A percentile compares a stretch with the other conserved stretches of the same genome.
These are phyloP conservation scores for Tolypocladium ophioglossoides DNA, from an alignment of 2,329 filamentous ascomycete genomes.

Conservation along the genomic window DNA sequence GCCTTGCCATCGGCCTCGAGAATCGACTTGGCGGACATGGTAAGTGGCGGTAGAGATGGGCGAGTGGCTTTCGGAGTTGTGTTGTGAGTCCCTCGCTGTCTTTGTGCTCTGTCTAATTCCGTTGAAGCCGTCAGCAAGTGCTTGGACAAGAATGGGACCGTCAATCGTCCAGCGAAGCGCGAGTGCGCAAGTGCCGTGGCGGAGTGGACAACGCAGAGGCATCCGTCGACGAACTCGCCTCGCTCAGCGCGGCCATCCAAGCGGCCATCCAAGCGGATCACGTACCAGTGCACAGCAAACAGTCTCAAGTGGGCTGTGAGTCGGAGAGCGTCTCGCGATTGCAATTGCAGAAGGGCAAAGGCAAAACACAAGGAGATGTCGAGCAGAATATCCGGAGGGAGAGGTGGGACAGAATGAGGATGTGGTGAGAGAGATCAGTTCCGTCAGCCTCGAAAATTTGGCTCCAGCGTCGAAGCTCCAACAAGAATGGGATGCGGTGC, in stretches of 20 bases:
- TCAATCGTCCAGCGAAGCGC: neutral
- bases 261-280: neutral
- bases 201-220: neutral
- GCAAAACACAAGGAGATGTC: neutral
- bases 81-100: constrained; percentile 2
- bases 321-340: neutral
- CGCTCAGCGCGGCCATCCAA: neutral
- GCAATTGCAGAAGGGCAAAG: constrained; percentile 1
- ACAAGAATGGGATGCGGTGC: constrained; percentile 1
- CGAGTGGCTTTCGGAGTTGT: constrained; percentile 3
- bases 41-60: constrained; percentile 16
- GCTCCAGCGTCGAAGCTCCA: constrained; percentile 9
- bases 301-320: constrained; percentile 4
- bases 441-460: constrained; percentile 11
- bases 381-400: constrained; percentile 2
- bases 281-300: constrained; percentile 7
- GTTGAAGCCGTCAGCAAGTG: constrained; percentile 4
- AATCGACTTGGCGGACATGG: constrained; percentile 72
- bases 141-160: neutral
- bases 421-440: constrained; percentile 2
- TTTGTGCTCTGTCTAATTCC: constrained; percentile 1
- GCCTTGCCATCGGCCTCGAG: constrained; percentile 99
- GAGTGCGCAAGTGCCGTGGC: neutral
- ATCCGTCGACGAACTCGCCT: neutral
- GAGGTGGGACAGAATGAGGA: neutral